Evolutionary conservation across 2,329 filamentous ascomycete species (phyloP), one percentile per base, ranked within the genome.

Genomic region (Hirsutella minnesotensis): DNA sequence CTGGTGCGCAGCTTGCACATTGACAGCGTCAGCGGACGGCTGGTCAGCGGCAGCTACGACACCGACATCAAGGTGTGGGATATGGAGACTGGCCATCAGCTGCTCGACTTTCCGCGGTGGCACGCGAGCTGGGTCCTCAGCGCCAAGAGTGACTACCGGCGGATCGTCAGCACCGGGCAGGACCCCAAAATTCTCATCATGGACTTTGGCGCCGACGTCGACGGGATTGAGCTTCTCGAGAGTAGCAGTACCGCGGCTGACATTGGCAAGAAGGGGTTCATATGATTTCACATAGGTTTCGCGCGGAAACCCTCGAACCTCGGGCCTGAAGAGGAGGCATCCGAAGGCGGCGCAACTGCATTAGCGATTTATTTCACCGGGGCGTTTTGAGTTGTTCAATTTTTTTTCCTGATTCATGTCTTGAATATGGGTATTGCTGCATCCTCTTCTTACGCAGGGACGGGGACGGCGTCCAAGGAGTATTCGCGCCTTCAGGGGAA

Each of bases 121-220:
- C 94, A 95, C 45, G 83, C 83, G 10, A 94, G 87, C 63, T 98
- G 92, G 92, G 94, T 98, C 56, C 68, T 98, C 46, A 89, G 86
- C 49, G 92, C 92, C 41, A 95, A 95, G 72, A 89, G 86, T 49
- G 90, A 98, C 59, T 96, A 96, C 62, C 75, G 90, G 46, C 79
- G 92, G 47, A 92, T 98, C 49, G 86, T 98, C 48, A 92, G 87
- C 53, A 94, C 90, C 1, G 92, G 89, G 40, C 92, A 98, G 63
- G 89, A 95, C 56, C 85, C 89, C 29, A 83, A 94, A 58, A 88
- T 94, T 41, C 67, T 96, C 45, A 83, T 98, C 46, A 82, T 96
- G 72, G 92, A 98, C 65, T 98, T 96, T 66, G 92, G 79, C 24
- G 70, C 71, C 16, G 70, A 68, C 36, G 66, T 83, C 5, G 58